A percentile compares a stretch with the other conserved stretches of the same genome.
These are phyloP conservation scores for Fusarium multiceps DNA, from an alignment of 2,329 filamentous ascomycete genomes.

Conservation along the genomic window DNA sequence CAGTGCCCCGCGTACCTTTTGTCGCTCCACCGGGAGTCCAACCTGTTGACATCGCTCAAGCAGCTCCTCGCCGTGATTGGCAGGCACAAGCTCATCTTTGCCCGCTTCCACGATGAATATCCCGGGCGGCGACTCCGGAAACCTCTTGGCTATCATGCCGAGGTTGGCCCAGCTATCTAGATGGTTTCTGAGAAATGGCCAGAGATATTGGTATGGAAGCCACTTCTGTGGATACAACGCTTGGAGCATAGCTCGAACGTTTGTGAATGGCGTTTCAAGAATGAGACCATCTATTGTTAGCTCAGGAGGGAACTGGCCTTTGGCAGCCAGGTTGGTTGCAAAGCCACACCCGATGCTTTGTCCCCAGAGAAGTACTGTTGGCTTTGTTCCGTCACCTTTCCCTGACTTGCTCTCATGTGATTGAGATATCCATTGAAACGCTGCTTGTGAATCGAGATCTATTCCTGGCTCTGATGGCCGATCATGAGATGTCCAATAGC, in stretches of 20 bases:
- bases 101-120: constrained; percentile 67
- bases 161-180: constrained; percentile 67
- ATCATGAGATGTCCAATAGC: constrained; percentile 82
- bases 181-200: constrained; percentile 77
- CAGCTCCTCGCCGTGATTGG: constrained; percentile 60
- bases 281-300: constrained; percentile 64
- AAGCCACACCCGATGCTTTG: constrained; percentile 82
- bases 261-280: constrained; percentile 81
- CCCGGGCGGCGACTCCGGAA: constrained; percentile 46
- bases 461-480: constrained; percentile 77
- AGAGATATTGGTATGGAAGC: constrained; percentile 80
- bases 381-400: constrained; percentile 37
- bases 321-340: constrained; percentile 68
- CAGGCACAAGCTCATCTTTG: constrained; percentile 69
- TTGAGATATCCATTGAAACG: constrained; percentile 69
- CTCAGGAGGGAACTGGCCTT: constrained; percentile 50
- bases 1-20: constrained; percentile 60
- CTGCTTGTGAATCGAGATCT: constrained; percentile 73
- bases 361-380: constrained; percentile 74
- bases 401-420: constrained; percentile 47
- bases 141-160: constrained; percentile 52
- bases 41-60: constrained; percentile 60
- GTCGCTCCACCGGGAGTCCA: constrained; percentile 58
- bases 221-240: constrained; percentile 82
- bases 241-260: constrained; percentile 75